Evolutionary conservation across 2,329 filamentous ascomycete species (phyloP).

Genomic region (Neofusicoccum kwambonambiense): DNA sequence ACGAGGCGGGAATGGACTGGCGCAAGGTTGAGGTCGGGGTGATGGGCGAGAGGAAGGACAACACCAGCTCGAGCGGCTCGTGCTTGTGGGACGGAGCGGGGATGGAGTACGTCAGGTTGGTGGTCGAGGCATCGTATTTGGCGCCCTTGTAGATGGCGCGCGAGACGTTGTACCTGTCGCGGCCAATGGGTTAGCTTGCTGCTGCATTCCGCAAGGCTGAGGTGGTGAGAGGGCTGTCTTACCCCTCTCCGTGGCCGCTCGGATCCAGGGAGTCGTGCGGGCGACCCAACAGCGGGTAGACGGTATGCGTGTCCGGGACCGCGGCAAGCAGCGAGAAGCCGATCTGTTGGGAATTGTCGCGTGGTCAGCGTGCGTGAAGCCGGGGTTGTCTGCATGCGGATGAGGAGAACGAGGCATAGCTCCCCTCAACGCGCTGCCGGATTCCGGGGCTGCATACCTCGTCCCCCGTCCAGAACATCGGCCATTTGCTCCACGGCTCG

Average conservation of each 20-base stretch:
- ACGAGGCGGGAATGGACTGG: slow-evolving; percentile 79
- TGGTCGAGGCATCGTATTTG: slow-evolving; percentile 68
- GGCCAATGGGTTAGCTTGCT: not conserved
- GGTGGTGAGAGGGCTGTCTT: slow-evolving; percentile 19
- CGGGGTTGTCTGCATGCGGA: slow-evolving; percentile 8
- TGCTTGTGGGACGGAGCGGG: slow-evolving; percentile 42
- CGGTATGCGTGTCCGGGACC: slow-evolving; percentile 57
- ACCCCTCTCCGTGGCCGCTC: slow-evolving; percentile 39
- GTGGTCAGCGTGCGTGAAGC: slow-evolving; percentile 11
- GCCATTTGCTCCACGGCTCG: slow-evolving; percentile 79
- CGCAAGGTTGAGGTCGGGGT: slow-evolving; percentile 77
- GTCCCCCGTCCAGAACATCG: slow-evolving; percentile 78
- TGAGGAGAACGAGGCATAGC: not conserved
- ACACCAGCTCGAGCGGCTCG: slow-evolving; percentile 52
- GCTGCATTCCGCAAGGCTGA: not conserved
- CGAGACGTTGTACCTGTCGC: slow-evolving; percentile 54
- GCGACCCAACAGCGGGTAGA: slow-evolving; percentile 65
- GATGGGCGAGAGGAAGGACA: slow-evolving; percentile 74
- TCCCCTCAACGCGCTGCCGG: not conserved
- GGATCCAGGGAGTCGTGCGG: slow-evolving; percentile 61
- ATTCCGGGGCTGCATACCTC: slow-evolving; percentile 44
- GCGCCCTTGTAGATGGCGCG: slow-evolving; percentile 60
- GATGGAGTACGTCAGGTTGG: slow-evolving; percentile 65
- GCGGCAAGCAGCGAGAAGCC: slow-evolving; percentile 64
- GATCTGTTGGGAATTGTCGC: slow-evolving; percentile 39